phyloP scores from a whole-genome alignment of 2,329 filamentous ascomycete genomes.

The Apiospora kogelbergensis region DNA sequence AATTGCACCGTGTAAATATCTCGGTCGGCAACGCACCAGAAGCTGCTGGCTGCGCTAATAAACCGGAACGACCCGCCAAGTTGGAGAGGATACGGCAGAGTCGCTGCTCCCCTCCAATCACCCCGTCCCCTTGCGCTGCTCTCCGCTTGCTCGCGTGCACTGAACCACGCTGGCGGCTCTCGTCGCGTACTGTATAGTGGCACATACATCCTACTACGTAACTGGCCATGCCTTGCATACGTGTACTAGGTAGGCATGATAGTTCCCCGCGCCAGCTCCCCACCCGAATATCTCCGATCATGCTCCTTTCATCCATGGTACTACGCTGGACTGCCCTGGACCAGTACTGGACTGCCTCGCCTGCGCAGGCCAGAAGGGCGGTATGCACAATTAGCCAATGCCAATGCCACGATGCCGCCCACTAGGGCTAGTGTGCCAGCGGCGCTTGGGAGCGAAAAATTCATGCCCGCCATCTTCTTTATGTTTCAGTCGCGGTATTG shows the following conservation, averaged over 20 bases:
- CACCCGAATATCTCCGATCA: constrained; percentile 6
- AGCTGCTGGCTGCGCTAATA: neutral
- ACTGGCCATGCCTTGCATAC: neutral
- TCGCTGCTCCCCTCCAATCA: neutral
- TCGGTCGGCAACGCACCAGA: neutral
- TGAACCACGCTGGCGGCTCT: neutral
- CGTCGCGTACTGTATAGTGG: neutral
- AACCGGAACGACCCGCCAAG: neutral
- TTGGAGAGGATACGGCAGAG: too few relatives aligned
- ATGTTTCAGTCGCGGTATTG: neutral
- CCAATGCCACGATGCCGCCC: neutral
- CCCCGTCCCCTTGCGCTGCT: neutral
- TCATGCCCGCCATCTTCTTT: neutral
- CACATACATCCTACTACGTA: too few relatives aligned
- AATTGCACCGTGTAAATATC: neutral
- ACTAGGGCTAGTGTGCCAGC: neutral
- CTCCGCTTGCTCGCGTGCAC: constrained; percentile 4
- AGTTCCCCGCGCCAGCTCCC: neutral
- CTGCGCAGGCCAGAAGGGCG: neutral
- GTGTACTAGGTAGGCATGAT: neutral
- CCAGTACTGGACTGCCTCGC: too few relatives aligned
- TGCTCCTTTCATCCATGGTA: neutral
- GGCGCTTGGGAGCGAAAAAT: neutral
- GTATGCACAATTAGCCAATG: neutral
- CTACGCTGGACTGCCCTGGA: too few relatives aligned